Evolutionary conservation across 2,329 filamentous ascomycete genomes (phyloP).

Genomic region (Penicillium sp.): DNA sequence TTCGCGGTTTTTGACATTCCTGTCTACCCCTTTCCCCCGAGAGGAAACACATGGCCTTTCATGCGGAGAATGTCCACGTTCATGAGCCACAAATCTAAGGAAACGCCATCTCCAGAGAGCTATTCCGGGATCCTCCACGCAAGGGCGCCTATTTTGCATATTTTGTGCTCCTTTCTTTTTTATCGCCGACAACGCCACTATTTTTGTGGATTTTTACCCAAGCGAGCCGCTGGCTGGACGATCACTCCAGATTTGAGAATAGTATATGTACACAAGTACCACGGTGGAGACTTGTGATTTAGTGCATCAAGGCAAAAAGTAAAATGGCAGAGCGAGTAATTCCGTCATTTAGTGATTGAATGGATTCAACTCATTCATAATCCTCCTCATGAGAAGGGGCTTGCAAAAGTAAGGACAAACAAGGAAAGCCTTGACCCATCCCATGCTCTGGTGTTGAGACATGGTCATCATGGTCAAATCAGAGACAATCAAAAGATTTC

Average conservation of each 20-base stretch:
- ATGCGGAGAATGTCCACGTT: slow-evolving; percentile 24
- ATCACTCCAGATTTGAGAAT: slow-evolving; percentile 10
- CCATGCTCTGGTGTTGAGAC: not conserved
- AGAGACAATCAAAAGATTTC: not conserved
- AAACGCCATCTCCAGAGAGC: not conserved
- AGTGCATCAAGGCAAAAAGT: not conserved
- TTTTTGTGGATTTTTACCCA: not conserved
- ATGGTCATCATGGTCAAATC: not conserved
- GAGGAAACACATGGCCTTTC: slow-evolving; percentile 19
- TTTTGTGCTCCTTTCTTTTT: not conserved
- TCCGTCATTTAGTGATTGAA: not conserved
- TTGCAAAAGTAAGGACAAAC: not conserved
- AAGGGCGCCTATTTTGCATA: slow-evolving; percentile 10
- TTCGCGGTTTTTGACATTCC: not conserved
- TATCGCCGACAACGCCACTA: not conserved
- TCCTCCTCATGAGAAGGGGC: not conserved
- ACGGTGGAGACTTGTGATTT: not conserved
- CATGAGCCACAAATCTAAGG: not conserved
- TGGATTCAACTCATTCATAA: not conserved
- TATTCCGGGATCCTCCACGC: slow-evolving; percentile 1
- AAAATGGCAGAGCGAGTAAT: not conserved
- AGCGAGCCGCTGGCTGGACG: slow-evolving; percentile 10
- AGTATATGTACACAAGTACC: not conserved
- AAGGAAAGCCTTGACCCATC: not conserved
- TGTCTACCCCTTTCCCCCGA: slow-evolving; percentile 1